Evolutionary conservation across 176 grass and related monocot species (phyloP), one percentile per base, ranked within the genome.

Genomic region (Avena eriantha): DNA sequence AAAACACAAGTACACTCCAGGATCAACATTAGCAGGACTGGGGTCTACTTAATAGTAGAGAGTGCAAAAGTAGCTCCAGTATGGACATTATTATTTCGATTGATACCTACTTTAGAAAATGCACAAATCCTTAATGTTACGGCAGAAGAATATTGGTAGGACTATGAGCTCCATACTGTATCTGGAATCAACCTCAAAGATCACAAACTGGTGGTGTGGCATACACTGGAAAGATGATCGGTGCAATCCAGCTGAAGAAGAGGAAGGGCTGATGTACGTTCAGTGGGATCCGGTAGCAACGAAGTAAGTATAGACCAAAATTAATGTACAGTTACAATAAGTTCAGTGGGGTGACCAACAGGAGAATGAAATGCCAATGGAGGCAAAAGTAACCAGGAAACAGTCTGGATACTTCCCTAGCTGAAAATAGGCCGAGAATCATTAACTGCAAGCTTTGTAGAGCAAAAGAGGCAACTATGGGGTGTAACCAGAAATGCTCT

Each of bases 161-260:
- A 71, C 68, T 3, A 24, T 9, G 0, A 77, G 74, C 10, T 21
- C 31, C 29, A 56, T 55, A 19, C 26, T 56, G 29, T 34, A 56
- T 77, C n/a, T 75, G 0, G 23, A 75, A 16, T 31, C 23, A 51
- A 50, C 23, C 65, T 69, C 31, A 69, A 19, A 36, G 65, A 69
- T 34, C 18, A 72, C n/a, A 19, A 46, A 45, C 10, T 45, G 39
- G 3, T 46, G 39, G 18, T 45, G 39, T 73, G 19, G 19, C 69
- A 73, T 73, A 43, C 69, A 46, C 10, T 45, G 23, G 39, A 73
- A 73, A 73, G 69, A 23, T 73, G 69, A 68, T 69, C 33, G 19
- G 8, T 69, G 16, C 31, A 67, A 67, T 35, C 29, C 15, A 67
- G 64, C 64, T 67, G 29, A 34, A 31, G 31, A 68, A 39, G 16